Conservation (phyloP, 352 stramenopile species). For the Pythium brachiatum region DNA sequence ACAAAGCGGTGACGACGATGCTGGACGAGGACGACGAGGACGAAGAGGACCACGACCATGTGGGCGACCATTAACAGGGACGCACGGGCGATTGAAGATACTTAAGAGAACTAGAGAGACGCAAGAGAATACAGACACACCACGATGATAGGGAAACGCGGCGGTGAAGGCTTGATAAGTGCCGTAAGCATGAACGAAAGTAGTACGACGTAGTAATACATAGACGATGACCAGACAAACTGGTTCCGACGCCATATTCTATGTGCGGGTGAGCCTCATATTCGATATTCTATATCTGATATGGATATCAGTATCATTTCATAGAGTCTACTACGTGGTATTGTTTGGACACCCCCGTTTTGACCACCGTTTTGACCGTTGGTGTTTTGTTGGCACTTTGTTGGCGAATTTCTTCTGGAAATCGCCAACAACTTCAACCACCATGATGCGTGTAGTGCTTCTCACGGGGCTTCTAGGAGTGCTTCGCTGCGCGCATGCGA, state of each 20-base stretch:
- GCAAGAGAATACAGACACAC: not conserved
- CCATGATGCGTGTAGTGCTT: not conserved
- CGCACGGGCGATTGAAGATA: not conserved
- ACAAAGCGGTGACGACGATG: slow-evolving; percentile 15
- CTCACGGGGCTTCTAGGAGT: not conserved
- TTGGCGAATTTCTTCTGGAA: not conserved
- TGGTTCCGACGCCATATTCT: not conserved
- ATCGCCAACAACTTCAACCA: slow-evolving; percentile 16
- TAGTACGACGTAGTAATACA: not conserved
- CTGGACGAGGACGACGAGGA: slow-evolving; percentile 21
- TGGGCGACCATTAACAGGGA: not conserved
- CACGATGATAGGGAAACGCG: not conserved
- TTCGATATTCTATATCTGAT: slow-evolving; percentile 9
- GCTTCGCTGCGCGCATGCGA: not conserved
- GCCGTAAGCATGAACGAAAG: not conserved
- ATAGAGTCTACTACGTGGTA: not conserved
- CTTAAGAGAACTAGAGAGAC: slow-evolving; percentile 3
- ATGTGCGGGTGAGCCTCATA: not conserved
- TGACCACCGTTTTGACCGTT: slow-evolving; percentile 12
- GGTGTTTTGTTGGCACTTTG: too few relatives aligned
- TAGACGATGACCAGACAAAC: not conserved
- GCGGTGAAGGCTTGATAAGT: not conserved
- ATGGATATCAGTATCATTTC: slow-evolving; percentile 11
- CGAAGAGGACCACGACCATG: slow-evolving; percentile 20
- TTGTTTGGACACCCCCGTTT: not conserved